Percentiles rank a stretch among this genome's conserved stretches.
These are phyloP conservation scores for Fomitiporia mediterranea DNA, from an alignment of 1,284 basidiomycete species.

Conservation along the genomic window DNA sequence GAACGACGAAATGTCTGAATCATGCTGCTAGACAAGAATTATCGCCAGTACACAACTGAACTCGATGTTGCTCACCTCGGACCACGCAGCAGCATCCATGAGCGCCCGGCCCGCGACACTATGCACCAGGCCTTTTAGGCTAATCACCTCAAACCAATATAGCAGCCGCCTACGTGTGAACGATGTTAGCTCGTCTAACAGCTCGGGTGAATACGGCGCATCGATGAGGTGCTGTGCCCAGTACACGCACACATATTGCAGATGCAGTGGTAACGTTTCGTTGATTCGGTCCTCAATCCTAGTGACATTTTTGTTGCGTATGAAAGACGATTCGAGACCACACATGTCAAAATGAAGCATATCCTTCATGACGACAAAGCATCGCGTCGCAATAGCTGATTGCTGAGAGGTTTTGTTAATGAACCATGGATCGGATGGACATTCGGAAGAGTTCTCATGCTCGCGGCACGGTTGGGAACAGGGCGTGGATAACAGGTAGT, in stretches of 20 bases:
- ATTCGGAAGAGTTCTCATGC: no score
- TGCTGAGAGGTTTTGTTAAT: not conserved
- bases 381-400: not conserved
- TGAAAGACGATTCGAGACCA: not conserved
- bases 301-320: not conserved
- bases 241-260: not conserved
- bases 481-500: not conserved
- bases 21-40: not conserved
- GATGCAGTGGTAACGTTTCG: not conserved
- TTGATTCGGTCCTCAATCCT: not conserved
- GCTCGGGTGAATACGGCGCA: not conserved
- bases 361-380: not conserved
- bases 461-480: no score
- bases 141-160: slow-evolving; percentile 5
- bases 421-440: no score
- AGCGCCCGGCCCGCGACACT: not conserved
- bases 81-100: not conserved
- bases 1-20: not conserved
- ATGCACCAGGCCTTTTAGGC: not conserved
- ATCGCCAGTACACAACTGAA: not conserved
- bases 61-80: not conserved
- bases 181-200: not conserved
- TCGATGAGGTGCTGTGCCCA: not conserved
- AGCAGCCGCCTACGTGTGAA: not conserved
- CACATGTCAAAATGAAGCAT: not conserved